phyloP scores from a whole-genome alignment of 2,329 filamentous ascomycete genomes.

The Xylaria sp. region DNA sequence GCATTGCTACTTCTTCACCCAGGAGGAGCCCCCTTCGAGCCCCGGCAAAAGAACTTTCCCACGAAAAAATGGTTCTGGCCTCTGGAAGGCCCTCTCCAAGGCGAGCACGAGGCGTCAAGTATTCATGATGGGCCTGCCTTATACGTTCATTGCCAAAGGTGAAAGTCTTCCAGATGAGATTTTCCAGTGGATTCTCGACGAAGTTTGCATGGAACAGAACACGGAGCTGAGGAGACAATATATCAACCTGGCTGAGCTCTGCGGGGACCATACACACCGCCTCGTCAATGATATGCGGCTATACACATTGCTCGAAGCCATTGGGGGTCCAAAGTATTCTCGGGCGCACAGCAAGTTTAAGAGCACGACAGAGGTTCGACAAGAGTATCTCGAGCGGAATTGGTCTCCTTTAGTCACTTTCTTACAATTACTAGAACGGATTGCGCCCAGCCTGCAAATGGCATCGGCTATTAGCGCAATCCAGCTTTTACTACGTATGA shows the following conservation, averaged over 20 bases:
- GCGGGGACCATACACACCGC: constrained; percentile 56
- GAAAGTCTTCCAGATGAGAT: constrained; percentile 69
- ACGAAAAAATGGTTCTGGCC: constrained; percentile 51
- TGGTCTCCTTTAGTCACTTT: constrained; percentile 60
- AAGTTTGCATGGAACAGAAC: constrained; percentile 67
- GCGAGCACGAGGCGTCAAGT: constrained; percentile 65
- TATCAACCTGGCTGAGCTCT: constrained; percentile 62
- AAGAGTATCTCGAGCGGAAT: constrained; percentile 53
- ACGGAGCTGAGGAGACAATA: constrained; percentile 70
- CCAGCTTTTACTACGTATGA: constrained; percentile 64
- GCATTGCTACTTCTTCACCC: constrained; percentile 64
- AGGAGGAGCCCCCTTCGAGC: constrained; percentile 47
- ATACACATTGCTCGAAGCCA: constrained; percentile 64
- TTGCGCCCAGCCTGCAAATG: constrained; percentile 53
- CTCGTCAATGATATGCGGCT: constrained; percentile 60
- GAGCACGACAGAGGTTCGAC: constrained; percentile 44
- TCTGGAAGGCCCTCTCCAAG: constrained; percentile 63
- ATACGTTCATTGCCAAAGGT: constrained; percentile 61
- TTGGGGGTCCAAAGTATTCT: constrained; percentile 67
- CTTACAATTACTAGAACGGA: constrained; percentile 55
- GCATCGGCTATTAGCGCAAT: constrained; percentile 55
- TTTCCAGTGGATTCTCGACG: constrained; percentile 72
- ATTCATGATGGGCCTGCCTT: constrained; percentile 71
- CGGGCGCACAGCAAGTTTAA: constrained; percentile 46
- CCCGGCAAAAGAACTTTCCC: constrained; percentile 53